Conservation (phyloP, 1,284 basidiomycete species). For the Ceratobasidium sp. region DNA sequence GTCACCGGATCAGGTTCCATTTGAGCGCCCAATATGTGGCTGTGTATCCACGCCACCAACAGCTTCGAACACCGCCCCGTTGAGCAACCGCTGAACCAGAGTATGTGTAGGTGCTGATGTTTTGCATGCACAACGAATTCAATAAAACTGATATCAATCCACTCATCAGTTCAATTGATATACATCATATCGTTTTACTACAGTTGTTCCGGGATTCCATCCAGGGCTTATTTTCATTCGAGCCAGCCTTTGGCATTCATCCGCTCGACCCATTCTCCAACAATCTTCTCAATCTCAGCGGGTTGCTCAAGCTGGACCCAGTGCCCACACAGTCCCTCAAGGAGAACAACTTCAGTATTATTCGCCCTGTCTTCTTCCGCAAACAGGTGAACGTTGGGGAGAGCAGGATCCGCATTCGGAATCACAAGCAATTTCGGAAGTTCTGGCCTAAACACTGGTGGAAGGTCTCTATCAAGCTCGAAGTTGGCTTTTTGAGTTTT, state of each 20-base stretch:
- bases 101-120: too few species aligned
- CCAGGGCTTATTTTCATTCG: too few species aligned
- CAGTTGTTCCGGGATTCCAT: too few species aligned
- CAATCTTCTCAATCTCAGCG: conserved; percentile 29
- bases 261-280: conserved; percentile 44
- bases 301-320: conserved; percentile 39
- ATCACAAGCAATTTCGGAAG: conserved; percentile 41
- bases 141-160: too few species aligned
- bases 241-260: background rate
- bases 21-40: background rate
- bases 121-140: too few species aligned
- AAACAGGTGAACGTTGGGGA: background rate
- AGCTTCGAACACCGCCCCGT: background rate
- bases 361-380: background rate
- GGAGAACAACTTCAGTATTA: background rate
- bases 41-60: background rate
- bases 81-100: too few species aligned
- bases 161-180: too few species aligned
- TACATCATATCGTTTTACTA: too few species aligned
- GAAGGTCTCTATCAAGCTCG: conserved; percentile 31
- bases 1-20: background rate
- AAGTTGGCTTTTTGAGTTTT: conserved; percentile 27
- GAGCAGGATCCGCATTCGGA: conserved; percentile 20
- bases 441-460: conserved; percentile 25
- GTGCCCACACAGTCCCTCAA: conserved; percentile 33